phyloP scores from a whole-genome alignment of 345 rosid genomes.

The Rhizophora mangle region DNA sequence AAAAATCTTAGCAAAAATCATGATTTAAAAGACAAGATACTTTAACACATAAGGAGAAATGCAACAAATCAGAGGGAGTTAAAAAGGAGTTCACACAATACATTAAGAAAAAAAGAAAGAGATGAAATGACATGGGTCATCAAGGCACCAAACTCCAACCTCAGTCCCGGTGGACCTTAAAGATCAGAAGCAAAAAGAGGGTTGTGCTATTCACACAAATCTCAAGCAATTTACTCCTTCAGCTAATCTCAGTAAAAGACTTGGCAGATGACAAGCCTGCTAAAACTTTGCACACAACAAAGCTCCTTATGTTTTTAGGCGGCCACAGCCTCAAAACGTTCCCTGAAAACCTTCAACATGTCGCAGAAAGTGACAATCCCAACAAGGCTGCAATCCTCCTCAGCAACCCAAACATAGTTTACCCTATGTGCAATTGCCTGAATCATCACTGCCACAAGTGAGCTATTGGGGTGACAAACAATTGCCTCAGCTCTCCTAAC shows the following conservation, averaged over 20 bases:
- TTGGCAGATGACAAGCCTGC: neutral
- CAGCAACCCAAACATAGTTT: constrained; percentile 79
- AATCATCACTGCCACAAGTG: constrained; percentile 85
- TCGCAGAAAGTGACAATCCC: constrained; percentile 77
- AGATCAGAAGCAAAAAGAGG: neutral
- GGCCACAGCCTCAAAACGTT: constrained; percentile 34
- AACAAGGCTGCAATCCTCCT: constrained; percentile 64
- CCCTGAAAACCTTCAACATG: constrained; percentile 66
- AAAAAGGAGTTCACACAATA: neutral
- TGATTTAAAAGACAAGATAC: neutral
- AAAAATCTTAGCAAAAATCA: neutral
- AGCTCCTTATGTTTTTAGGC: constrained; percentile 13
- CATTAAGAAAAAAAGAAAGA: neutral
- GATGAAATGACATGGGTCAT: neutral
- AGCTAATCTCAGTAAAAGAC: neutral
- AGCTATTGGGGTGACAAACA: constrained; percentile 70
- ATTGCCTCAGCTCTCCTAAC: constrained; percentile 76
- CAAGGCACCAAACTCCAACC: no score
- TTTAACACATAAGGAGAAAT: neutral
- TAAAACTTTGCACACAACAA: neutral
- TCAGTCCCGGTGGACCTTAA: neutral
- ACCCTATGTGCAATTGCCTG: constrained; percentile 82
- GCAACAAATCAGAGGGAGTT: neutral
- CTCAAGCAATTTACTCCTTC: no score
- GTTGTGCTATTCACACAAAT: neutral